Evolutionary conservation across 2,329 filamentous ascomycete species (phyloP), one percentile per base, ranked within the genome.

Genomic region (Chaetothyriales sp.): DNA sequence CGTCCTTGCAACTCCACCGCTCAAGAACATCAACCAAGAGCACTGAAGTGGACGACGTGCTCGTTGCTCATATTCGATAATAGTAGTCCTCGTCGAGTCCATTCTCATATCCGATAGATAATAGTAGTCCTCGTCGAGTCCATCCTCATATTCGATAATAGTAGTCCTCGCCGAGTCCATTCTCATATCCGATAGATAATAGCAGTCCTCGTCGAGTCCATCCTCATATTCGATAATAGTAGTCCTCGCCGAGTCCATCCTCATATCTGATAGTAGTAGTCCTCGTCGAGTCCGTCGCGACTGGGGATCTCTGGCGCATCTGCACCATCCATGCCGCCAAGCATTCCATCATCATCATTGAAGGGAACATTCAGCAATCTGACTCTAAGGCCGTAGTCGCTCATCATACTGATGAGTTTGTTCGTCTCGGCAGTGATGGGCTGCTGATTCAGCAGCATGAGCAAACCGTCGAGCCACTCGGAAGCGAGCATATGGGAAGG

Each of bases 361-460:
- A 89, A 85, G 51, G 88, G 76, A 44, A 98, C 85, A 67, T 97
- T 98, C 61, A 98, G 73, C 64, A 98, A 70, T 43, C 92, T 76
- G 56, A 98, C 94, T 73, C 94, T 94, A 57, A 97, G 72, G 4
- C 92, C 89, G 65, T 95, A 97, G 60, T 94, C 86, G 63, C 82
- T 82, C 54, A 97, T 86, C 61, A 95, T 72, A 51, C 83, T 81
- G 50, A 95, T 83, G 56, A 97, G 72, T 67, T 92, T 94, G 65
- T 85, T 90, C 37, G 92, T 97, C 70, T 97, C 90, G 2, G 89
- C 81, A n/a, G 92, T 98, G 65, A 98, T 95, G 18, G 92, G 92
- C 54, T 89, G 81, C 68, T 98, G 92, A 64, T 94, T 89, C 20
- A 98, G 76, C 51, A 98, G 75, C 89, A 98, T 94, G 52, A 97